Evolutionary conservation across 2,329 filamentous ascomycete genomes (phyloP).

Genomic region (Fusarium sp.): DNA sequence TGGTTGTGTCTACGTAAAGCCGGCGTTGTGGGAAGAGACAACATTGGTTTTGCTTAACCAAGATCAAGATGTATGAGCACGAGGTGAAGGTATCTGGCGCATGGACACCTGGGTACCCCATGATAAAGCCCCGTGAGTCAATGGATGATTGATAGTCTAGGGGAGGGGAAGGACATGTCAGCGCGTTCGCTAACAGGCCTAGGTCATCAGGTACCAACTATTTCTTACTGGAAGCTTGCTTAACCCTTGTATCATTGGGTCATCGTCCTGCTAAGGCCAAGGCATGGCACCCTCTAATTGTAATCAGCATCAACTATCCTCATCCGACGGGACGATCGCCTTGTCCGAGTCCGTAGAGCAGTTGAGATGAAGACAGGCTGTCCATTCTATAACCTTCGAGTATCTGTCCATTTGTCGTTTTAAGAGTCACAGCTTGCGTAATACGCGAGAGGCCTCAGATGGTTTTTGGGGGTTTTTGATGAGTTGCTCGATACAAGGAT

Average conservation of each 20-base stretch:
- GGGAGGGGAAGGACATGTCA: not conserved
- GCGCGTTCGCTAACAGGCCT: constrained; percentile 12
- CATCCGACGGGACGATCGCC: not conserved
- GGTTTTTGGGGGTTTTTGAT: constrained; percentile 7
- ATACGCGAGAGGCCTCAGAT: constrained; percentile 36
- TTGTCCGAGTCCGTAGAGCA: not conserved
- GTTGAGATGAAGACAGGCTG: constrained; percentile 21
- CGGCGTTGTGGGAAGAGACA: constrained; percentile 1
- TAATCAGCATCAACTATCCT: not conserved
- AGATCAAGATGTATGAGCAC: constrained; percentile 16
- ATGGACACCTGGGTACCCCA: constrained; percentile 20
- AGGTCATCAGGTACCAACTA: constrained; percentile 17
- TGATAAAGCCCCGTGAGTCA: constrained; percentile 31
- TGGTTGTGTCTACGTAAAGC: constrained; percentile 5
- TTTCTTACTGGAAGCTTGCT: not conserved
- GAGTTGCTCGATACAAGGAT: constrained; percentile 21
- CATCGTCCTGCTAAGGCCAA: not conserved
- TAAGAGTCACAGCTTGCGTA: constrained; percentile 40
- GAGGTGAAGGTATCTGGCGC: constrained; percentile 10
- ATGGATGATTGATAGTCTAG: not conserved
- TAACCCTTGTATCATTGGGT: not conserved
- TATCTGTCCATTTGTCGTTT: not conserved
- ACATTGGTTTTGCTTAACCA: not conserved
- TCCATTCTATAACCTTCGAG: not conserved
- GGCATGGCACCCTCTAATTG: not conserved